phyloP scores from a whole-genome alignment of 257 asterid genomes.

The Buddleja alternifolia region DNA sequence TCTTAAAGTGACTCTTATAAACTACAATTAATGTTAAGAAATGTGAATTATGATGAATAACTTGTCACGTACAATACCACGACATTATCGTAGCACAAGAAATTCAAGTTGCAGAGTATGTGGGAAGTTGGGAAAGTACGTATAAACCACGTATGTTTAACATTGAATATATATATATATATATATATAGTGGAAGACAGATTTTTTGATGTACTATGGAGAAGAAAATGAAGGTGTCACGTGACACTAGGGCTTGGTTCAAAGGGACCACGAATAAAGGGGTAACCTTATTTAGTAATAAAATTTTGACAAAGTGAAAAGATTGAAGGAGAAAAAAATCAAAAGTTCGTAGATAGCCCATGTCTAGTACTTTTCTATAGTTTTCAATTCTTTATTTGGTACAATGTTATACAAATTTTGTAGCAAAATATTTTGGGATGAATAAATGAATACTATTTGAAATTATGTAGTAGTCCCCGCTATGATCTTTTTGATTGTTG shows the following conservation, averaged over 20 bases:
- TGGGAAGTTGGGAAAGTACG: slow-evolving; percentile 42
- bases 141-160: not conserved
- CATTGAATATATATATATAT: not conserved
- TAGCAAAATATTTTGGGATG: not conserved
- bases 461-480: too few relatives aligned
- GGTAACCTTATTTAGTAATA: slow-evolving; percentile 7
- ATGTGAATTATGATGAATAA: not conserved
- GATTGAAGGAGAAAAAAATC: slow-evolving; percentile 21
- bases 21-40: not conserved
- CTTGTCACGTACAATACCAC: slow-evolving; percentile 36
- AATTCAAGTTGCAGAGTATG: slow-evolving; percentile 36
- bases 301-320: slow-evolving; percentile 42
- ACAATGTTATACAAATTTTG: not conserved
- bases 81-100: slow-evolving; percentile 43
- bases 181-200: slow-evolving; percentile 2
- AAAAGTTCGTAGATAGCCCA: slow-evolving; percentile 23
- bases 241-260: slow-evolving; percentile 40
- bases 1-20: too few relatives aligned
- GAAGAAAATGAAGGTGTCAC: slow-evolving; percentile 39
- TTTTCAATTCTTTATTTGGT: not conserved
- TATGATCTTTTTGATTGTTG: too few relatives aligned
- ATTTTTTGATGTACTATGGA: slow-evolving; percentile 16
- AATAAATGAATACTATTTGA: not conserved
- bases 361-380: not conserved
- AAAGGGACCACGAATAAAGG: slow-evolving; percentile 29